phyloP scores from a whole-genome alignment of 306 rosid species.

The Cucurbita maxima region DNA sequence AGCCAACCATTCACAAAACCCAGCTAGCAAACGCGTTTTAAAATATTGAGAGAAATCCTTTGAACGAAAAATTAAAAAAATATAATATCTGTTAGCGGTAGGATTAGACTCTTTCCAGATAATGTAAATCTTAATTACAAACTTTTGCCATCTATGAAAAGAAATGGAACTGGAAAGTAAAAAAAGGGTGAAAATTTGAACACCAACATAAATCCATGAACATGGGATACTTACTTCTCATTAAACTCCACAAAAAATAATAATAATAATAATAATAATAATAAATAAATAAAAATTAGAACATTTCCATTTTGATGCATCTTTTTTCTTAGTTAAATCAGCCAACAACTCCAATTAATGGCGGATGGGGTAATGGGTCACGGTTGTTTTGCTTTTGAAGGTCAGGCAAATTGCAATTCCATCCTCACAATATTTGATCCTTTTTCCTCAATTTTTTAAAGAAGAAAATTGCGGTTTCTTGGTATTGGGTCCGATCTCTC shows the following conservation, averaged over 20 bases:
- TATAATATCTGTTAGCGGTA: no score
- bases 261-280: no score
- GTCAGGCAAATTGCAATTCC: neutral
- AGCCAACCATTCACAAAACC: no score
- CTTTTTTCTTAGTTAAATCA: neutral
- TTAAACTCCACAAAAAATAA: neutral
- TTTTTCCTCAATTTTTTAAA: neutral
- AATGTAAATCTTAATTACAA: no score
- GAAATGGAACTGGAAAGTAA: neutral
- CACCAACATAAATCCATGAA: neutral
- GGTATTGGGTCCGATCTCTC: conserved; percentile 10
- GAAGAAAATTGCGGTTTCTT: neutral
- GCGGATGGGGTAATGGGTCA: neutral
- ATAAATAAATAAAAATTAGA: neutral
- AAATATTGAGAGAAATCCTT: no score
- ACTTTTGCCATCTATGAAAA: no score
- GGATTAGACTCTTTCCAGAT: no score
- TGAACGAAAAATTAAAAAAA: no score
- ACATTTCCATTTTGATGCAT: neutral
- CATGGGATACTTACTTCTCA: neutral
- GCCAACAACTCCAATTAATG: conserved; percentile 7
- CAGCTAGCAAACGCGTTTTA: no score
- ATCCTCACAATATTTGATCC: neutral
- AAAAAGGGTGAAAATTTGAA: neutral
- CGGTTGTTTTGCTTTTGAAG: neutral